phyloP scores from a whole-genome alignment of 2,329 filamentous ascomycete genomes.

The Cladophialophora bantiana region DNA sequence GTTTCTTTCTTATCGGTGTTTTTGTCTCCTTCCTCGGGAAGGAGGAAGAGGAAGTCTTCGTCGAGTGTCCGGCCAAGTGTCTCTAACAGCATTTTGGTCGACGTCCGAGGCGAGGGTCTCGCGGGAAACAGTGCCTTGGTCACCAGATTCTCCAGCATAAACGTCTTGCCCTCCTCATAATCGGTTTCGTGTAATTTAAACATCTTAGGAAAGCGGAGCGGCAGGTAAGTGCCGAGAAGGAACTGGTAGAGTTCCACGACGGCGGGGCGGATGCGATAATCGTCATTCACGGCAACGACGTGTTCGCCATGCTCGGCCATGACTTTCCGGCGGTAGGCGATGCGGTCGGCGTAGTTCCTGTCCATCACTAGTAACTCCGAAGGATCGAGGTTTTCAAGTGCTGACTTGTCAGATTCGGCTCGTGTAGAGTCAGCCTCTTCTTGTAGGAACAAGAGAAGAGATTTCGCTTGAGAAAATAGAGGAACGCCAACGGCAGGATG shows the following conservation, averaged over 20 bases:
- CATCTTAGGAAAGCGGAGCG: conserved; percentile 62
- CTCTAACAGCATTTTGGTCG: conserved; percentile 52
- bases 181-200: conserved; percentile 50
- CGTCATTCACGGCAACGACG: conserved; percentile 50
- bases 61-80: conserved; percentile 62
- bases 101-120: conserved; percentile 42
- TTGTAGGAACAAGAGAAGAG: conserved; percentile 16
- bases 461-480: not conserved
- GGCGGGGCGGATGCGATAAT: conserved; percentile 54
- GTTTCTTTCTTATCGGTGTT: conserved; percentile 15
- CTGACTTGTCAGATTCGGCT: conserved; percentile 46
- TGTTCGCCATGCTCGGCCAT: conserved; percentile 54
- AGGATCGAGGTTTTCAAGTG: conserved; percentile 59
- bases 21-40: conserved; percentile 50
- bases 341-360: conserved; percentile 62
- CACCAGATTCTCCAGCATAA: conserved; percentile 54
- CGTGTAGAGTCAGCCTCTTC: conserved; percentile 33
- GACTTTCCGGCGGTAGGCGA: conserved; percentile 57
- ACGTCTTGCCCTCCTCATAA: conserved; percentile 41
- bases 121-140: conserved; percentile 54
- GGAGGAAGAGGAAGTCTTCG: conserved; percentile 66
- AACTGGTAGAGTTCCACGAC: conserved; percentile 65
- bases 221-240: conserved; percentile 62
- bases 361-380: conserved; percentile 67
- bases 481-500: not conserved